Evolutionary conservation across 805 yeast genomes (phyloP), one percentile per base, ranked within the genome.

Genomic region (Spencermartinsiella europaea): DNA sequence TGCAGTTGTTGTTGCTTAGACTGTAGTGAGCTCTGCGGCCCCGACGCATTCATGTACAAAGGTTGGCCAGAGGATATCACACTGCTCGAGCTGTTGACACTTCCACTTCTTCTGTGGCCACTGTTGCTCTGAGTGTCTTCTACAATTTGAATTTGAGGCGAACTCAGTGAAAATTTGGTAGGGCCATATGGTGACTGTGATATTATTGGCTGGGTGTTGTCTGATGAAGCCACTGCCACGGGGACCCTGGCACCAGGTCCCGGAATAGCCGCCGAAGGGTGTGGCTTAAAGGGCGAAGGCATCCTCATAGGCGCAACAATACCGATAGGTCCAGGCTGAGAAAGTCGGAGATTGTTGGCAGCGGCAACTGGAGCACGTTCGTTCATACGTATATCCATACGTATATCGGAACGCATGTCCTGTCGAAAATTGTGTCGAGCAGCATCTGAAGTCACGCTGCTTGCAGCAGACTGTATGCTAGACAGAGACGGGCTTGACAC

Each of bases 41-140:
- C 16, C 5, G 28, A 19, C 5, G 47, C 15, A 20, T 15, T 39
- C 43, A 47, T 46, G 34, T 46, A 46, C 5, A 46, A 22, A 4
- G 47, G 50, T 28, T 49, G 50, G 12, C 43, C 12, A 19, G 31
- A 14, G 10, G 52, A 49, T 7, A 35, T 31, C 5, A 44, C 49
- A 28, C 51, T 48, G 46, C 49, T 48, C 20, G 44, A 28, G 34
- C 49, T 45, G 21, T 45, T 31, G 16, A 41, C 16, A 33, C 51
- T 48, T 5, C 46, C 42, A 36, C 46, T 48, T 3, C 51, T 36
- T 4, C 34, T 48, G 34, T 42, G 50, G 34, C 4, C 31, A 25
- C 10, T 12, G 12, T 25, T 25, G 12, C 12, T 7, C 12, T 25
- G 31, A 7, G 12, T 7, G 7, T 25, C 31, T 12, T 25, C 31